These are phyloP conservation scores for Porogramme epimiltina DNA, from an alignment of 1,284 basidiomycete genomes.

Conservation along the genomic window DNA sequence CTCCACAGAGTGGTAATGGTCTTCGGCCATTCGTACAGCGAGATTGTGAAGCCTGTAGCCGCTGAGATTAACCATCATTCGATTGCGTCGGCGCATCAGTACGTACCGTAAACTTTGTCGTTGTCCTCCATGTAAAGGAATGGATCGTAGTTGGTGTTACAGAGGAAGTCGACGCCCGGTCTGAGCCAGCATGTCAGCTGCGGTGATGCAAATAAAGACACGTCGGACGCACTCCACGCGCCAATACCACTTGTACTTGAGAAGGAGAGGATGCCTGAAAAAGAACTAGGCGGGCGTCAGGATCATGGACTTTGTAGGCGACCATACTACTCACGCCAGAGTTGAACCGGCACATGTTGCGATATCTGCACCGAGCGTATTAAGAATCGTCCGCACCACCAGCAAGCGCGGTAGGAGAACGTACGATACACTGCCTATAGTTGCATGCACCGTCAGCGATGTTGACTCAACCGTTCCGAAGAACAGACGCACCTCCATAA, in stretches of 20 bases:
- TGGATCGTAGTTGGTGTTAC: conserved; percentile 74
- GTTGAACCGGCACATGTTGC: conserved; percentile 65
- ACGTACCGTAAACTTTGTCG: conserved; percentile 64
- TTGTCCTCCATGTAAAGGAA: conserved; percentile 78
- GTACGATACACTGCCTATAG: background rate
- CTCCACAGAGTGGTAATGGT: conserved; percentile 80
- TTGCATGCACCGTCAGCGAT: conserved; percentile 8
- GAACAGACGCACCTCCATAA: conserved; percentile 66
- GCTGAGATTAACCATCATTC: background rate
- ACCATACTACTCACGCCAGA: conserved; percentile 47
- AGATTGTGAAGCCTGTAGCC: conserved; percentile 65
- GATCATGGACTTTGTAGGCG: too few species aligned
- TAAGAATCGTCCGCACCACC: background rate
- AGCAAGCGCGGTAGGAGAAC: background rate
- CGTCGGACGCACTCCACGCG: conserved; percentile 32
- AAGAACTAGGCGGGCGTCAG: conserved; percentile 29
- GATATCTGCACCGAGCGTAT: conserved; percentile 29
- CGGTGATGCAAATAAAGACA: conserved; percentile 44
- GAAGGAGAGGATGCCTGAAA: conserved; percentile 62
- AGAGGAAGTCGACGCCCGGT: conserved; percentile 74
- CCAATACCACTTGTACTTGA: conserved; percentile 33
- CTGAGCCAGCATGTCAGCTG: conserved; percentile 49
- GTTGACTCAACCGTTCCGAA: background rate
- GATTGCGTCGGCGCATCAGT: too few species aligned
- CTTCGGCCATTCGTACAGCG: conserved; percentile 73